Evolutionary conservation across 257 asterid genomes (phyloP).

Genomic region (Coffea canephora): DNA sequence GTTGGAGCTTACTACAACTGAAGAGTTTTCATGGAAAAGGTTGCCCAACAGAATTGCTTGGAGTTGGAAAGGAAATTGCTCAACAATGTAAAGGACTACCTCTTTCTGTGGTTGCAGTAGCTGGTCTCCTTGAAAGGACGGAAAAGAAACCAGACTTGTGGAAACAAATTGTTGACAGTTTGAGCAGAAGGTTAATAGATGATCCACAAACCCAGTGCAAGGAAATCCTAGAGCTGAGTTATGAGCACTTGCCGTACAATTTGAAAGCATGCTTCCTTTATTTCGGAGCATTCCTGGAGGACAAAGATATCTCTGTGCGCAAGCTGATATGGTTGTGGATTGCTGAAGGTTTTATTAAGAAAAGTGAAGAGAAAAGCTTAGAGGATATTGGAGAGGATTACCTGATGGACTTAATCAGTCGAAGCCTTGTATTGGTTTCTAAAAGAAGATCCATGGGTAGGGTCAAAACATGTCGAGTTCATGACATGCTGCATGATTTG

Average conservation of each 20-base stretch:
- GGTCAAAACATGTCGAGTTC: constrained; percentile 14
- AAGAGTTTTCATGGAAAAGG: background rate
- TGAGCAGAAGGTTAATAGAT: background rate
- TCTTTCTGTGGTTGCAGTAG: constrained; percentile 5
- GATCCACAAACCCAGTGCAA: background rate
- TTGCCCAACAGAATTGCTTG: background rate
- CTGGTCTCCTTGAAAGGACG: background rate
- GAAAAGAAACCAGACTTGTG: background rate
- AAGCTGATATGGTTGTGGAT: constrained; percentile 12
- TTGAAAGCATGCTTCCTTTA: constrained; percentile 5
- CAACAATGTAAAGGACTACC: constrained; percentile 11
- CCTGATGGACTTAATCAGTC: constrained; percentile 4
- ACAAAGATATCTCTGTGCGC: background rate
- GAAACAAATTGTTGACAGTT: background rate
- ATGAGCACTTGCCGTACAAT: constrained; percentile 7
- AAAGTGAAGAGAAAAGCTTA: background rate
- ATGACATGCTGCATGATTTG: constrained; percentile 16
- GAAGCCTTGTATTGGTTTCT: constrained; percentile 9
- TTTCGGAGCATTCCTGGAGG: constrained; percentile 9
- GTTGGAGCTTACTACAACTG: constrained; percentile 1
- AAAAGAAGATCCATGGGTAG: background rate
- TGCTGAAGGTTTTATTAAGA: constrained; percentile 10
- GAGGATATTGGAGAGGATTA: constrained; percentile 1
- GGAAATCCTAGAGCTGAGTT: constrained; percentile 5
- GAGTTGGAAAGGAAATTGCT: background rate